phyloP scores from a whole-genome alignment of 805 yeast species.

The Pichia nakasei region DNA sequence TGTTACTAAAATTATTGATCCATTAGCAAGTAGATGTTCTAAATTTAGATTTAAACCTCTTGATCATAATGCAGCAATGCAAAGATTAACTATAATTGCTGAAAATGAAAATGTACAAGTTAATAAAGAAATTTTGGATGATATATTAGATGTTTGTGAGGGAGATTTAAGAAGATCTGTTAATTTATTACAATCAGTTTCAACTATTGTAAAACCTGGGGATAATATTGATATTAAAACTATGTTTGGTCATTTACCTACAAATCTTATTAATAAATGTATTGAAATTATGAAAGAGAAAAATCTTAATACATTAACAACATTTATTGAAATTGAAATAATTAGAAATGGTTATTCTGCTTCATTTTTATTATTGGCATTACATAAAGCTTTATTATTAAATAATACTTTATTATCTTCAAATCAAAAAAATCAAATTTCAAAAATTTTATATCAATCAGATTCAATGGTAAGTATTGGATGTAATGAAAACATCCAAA shows the following conservation, averaged over 20 bases:
- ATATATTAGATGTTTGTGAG: slow-evolving; percentile 60
- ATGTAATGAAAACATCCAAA: slow-evolving; percentile 78
- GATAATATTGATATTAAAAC: slow-evolving; percentile 16
- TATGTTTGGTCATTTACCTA: slow-evolving; percentile 28
- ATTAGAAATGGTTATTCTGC: slow-evolving; percentile 28
- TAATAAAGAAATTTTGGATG: slow-evolving; percentile 45
- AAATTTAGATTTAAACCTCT: slow-evolving; percentile 84
- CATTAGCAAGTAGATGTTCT: slow-evolving; percentile 92
- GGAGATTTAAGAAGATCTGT: slow-evolving; percentile 95
- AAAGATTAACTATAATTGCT: slow-evolving; percentile 55
- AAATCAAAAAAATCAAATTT: slow-evolving; percentile 52
- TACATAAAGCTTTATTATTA: slow-evolving; percentile 27
- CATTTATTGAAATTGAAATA: slow-evolving; percentile 21
- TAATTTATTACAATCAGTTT: slow-evolving; percentile 79
- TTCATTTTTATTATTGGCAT: slow-evolving; percentile 20
- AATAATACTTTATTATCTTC: slow-evolving; percentile 51
- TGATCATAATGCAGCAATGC: slow-evolving; percentile 61
- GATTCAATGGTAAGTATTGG: slow-evolving; percentile 76
- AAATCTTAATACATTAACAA: slow-evolving; percentile 19
- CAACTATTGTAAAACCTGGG: slow-evolving; percentile 39
- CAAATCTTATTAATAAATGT: slow-evolving; percentile 12
- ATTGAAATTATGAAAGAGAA: slow-evolving; percentile 14
- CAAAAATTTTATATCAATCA: slow-evolving; percentile 59
- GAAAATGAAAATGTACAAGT: slow-evolving; percentile 34
- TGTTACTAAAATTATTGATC: slow-evolving; percentile 93